Base-by-base conservation (phyloP, 2,329 filamentous ascomycete genomes). In the Sclerotinia subarctica region DNA sequence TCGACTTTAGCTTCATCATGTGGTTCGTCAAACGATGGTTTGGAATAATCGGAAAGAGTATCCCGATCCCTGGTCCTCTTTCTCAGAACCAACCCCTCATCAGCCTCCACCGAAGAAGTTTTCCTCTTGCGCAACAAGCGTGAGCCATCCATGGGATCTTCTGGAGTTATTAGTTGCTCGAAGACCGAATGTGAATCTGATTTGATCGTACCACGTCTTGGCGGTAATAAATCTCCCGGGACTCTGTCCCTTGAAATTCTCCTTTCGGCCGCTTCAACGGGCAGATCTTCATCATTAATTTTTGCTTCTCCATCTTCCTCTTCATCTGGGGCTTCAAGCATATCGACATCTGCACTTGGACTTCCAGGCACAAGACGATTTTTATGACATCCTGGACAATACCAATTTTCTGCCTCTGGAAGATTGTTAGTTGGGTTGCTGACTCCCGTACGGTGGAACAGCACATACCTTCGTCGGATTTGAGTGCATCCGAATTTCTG, bases 41-140 rank as follows among this genome's bases (percentile, higher is more conserved):
- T 72, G 17, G 70, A 69, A 32, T 73, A 68, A 29, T 59, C 67
- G 26, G 71, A 72, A 47, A 64, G 70, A 44, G 49, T 60, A 66
- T 72, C 69, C 69, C 73, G 72, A 42, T 74, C 72, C 38, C 73
- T 68, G 64, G 69, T 74, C 67, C 87, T 82, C 76, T 86, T 89
- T 69, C 85, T 83, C 0, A 82, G 80, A 68, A 82, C 79, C 21
- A 71, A 70, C 62, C 81, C 81, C 72, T 90, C 84, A 71, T 92
- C 82, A 71, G 80, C 82, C 60, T 90, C 88, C 19, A 74, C 82
- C 3, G 91, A 90, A 1, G 92, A 93, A 24, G 92, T 89, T 78
- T 94, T 96, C 66, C 94, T 88, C 80, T 96, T 96, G 69, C 94
- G 86, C 69, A 96, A 81, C 44, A 91, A 86, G 65, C 93, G 89